Evolutionary conservation across 2,329 filamentous ascomycete species (phyloP).

Genomic region (Cladosporium sp.): DNA sequence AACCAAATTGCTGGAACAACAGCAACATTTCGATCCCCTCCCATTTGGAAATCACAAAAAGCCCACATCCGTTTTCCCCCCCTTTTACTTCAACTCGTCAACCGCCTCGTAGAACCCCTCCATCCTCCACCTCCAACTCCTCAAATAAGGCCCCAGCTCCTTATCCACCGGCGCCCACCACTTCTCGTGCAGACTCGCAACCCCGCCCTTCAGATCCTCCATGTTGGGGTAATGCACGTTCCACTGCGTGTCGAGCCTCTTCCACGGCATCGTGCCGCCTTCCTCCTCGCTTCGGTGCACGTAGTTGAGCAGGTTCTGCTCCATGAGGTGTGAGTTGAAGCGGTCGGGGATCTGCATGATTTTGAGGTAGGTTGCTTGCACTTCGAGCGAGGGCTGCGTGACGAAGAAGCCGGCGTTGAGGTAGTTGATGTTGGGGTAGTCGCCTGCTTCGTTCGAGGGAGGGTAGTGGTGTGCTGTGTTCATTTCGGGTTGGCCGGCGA

Average conservation of each 20-base stretch:
- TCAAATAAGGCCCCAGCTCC: conserved; percentile 31
- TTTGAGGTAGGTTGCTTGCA: conserved; percentile 32
- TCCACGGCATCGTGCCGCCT: conserved; percentile 39
- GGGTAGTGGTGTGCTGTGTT: conserved; percentile 33
- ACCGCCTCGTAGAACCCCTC: conserved; percentile 35
- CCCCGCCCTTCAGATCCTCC: conserved; percentile 33
- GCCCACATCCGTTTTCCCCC: background rate
- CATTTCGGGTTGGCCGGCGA: conserved; percentile 34
- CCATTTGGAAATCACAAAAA: background rate
- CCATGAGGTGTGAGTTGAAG: conserved; percentile 32
- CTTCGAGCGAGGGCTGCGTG: conserved; percentile 27
- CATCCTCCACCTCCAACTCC: conserved; percentile 32
- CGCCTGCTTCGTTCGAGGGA: conserved; percentile 27
- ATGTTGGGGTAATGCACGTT: conserved; percentile 36
- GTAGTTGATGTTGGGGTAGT: conserved; percentile 28
- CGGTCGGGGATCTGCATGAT: conserved; percentile 27
- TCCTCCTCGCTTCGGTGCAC: conserved; percentile 26
- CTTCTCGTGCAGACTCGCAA: conserved; percentile 37
- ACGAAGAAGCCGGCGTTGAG: conserved; percentile 39
- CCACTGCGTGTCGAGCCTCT: conserved; percentile 33
- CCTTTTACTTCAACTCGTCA: conserved; percentile 17
- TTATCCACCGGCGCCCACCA: conserved; percentile 35
- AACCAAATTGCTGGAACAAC: background rate
- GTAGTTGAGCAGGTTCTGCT: conserved; percentile 37
- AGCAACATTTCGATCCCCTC: background rate